A percentile compares a stretch with the other conserved stretches of the same genome.
Conservation (phyloP, 495 filamentous ascomycete genomes). For the Xylaria bambusicola region DNA sequence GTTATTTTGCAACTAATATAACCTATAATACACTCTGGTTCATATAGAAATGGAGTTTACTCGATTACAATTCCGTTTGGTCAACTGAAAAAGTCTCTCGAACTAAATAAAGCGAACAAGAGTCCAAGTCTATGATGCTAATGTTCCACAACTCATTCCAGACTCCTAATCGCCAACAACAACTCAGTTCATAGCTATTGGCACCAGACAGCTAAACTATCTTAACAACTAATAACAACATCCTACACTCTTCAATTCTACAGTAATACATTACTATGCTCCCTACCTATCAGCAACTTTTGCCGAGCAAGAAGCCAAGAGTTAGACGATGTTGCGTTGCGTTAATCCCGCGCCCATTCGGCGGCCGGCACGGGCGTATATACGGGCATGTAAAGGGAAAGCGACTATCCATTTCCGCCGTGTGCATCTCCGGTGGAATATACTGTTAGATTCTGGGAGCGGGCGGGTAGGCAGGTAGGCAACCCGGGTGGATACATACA, state of each 20-base stretch:
- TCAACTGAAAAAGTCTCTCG: too few relatives aligned
- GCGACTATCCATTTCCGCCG: conserved; percentile 4
- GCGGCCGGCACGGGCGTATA: conserved; percentile 12
- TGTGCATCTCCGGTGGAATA: background rate
- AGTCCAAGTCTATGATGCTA: too few relatives aligned
- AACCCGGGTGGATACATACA: background rate
- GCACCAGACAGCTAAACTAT: background rate
- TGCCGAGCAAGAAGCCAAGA: background rate
- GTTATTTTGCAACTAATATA: too few relatives aligned
- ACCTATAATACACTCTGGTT: too few relatives aligned
- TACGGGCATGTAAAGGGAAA: background rate
- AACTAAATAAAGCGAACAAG: too few relatives aligned
- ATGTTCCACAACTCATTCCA: too few relatives aligned
- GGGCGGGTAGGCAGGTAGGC: conserved; percentile 7
- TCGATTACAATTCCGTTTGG: too few relatives aligned
- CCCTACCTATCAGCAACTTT: conserved; percentile 1
- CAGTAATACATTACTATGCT: background rate
- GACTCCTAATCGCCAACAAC: too few relatives aligned
- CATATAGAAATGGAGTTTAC: too few relatives aligned
- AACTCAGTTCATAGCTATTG: too few relatives aligned
- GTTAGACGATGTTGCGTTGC: background rate
- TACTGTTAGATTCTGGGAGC: background rate
- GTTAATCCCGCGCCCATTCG: background rate
- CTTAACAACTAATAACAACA: background rate
- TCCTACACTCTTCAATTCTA: background rate